Percentiles rank a stretch among this genome's conserved stretches.
These are phyloP conservation scores for Sungouiella blattae DNA, from an alignment of 805 yeast species.

Conservation along the genomic window DNA sequence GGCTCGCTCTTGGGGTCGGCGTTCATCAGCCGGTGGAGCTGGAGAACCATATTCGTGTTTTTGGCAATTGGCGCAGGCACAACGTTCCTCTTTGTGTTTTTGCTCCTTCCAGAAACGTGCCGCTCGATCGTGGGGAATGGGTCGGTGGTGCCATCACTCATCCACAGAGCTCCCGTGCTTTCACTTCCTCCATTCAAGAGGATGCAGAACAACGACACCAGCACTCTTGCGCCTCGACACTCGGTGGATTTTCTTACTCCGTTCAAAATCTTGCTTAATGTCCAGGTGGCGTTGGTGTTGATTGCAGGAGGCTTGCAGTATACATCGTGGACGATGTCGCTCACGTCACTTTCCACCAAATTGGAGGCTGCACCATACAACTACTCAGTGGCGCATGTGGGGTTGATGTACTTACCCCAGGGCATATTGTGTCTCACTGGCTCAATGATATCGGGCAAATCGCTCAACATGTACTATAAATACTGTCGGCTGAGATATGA, in stretches of 20 bases:
- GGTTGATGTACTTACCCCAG: conserved; percentile 69
- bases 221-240: conserved; percentile 3
- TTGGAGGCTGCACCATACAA: conserved; percentile 20
- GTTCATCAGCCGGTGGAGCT: conserved; percentile 29
- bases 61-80: conserved; percentile 60
- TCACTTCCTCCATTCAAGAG: conserved; percentile 23
- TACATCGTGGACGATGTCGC: conserved; percentile 65
- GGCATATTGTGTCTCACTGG: conserved; percentile 67
- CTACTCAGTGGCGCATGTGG: conserved; percentile 55
- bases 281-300: conserved; percentile 40
- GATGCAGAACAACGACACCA: conserved; percentile 29
- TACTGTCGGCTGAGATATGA: conserved; percentile 15
- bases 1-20: conserved; percentile 70
- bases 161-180: conserved; percentile 47
- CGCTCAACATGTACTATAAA: conserved; percentile 50
- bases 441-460: conserved; percentile 54
- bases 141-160: conserved; percentile 48
- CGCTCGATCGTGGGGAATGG: conserved; percentile 75
- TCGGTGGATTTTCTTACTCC: conserved; percentile 21
- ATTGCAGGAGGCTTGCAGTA: conserved; percentile 61
- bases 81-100: conserved; percentile 29
- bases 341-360: conserved; percentile 61
- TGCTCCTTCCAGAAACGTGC: conserved; percentile 68
- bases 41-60: conserved; percentile 83
- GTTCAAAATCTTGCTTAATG: conserved; percentile 37